Conservation (phyloP, 2,329 filamentous ascomycete genomes). For the Pseudophaeomoniella oleicola region DNA sequence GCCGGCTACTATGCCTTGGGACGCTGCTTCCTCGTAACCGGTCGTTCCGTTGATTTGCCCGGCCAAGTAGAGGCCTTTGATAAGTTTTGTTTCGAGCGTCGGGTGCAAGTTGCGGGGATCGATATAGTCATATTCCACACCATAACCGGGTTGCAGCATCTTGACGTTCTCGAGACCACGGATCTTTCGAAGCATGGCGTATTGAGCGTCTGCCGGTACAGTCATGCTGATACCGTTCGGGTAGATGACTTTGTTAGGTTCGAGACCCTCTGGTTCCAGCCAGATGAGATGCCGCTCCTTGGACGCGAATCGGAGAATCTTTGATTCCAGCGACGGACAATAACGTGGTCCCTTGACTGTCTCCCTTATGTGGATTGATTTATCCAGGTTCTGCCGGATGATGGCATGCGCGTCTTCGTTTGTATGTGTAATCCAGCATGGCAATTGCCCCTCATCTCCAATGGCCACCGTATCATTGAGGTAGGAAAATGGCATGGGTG, state of each 20-base stretch:
- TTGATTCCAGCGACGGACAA: slow-evolving; percentile 89
- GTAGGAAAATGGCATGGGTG: slow-evolving; percentile 82
- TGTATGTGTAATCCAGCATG: slow-evolving; percentile 79
- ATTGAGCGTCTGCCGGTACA: slow-evolving; percentile 74
- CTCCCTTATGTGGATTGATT: slow-evolving; percentile 91
- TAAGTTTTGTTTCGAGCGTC: slow-evolving; percentile 89
- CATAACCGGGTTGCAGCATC: slow-evolving; percentile 92
- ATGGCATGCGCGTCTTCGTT: slow-evolving; percentile 71
- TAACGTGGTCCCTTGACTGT: slow-evolving; percentile 89
- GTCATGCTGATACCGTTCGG: slow-evolving; percentile 98
- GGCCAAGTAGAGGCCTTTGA: slow-evolving; percentile 75
- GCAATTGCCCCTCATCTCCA: slow-evolving; percentile 53
- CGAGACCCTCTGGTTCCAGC: slow-evolving; percentile 92
- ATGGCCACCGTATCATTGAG: slow-evolving; percentile 67
- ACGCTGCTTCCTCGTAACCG: slow-evolving; percentile 93
- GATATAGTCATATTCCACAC: slow-evolving; percentile 97
- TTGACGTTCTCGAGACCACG: slow-evolving; percentile 73
- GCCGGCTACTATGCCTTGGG: slow-evolving; percentile 81
- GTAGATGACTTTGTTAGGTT: slow-evolving; percentile 70
- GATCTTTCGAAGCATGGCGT: slow-evolving; percentile 71
- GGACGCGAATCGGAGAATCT: slow-evolving; percentile 74
- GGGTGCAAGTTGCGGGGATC: slow-evolving; percentile 76
- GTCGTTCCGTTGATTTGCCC: slow-evolving; percentile 98
- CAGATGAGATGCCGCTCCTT: slow-evolving; percentile 79
- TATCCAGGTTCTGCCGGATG: slow-evolving; percentile 78